Conservation (phyloP, 306 rosid species). For the Hippophae gyantsensis region DNA sequence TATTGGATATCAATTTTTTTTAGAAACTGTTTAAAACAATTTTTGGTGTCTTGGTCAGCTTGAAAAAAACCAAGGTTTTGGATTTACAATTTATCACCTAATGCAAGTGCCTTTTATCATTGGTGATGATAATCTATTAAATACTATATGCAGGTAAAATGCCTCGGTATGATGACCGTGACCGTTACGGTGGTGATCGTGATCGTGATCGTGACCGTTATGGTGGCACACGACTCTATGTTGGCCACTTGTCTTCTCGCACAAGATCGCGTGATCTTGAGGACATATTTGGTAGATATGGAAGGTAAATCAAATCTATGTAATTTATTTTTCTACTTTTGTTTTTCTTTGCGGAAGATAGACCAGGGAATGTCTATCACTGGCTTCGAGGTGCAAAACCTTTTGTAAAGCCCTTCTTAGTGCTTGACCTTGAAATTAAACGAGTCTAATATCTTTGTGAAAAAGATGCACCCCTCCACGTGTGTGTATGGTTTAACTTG, state of each 20-base stretch:
- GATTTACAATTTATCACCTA: too few relatives aligned
- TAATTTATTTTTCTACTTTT: background rate
- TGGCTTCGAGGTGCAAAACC: constrained; percentile 2
- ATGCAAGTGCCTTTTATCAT: too few relatives aligned
- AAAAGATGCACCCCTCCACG: constrained; percentile 16
- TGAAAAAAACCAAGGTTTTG: too few relatives aligned
- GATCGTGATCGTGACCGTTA: constrained; percentile 19
- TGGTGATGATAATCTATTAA: too few relatives aligned
- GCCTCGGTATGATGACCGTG: too few relatives aligned
- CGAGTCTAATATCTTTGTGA: constrained; percentile 15
- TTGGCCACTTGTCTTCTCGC: constrained; percentile 40
- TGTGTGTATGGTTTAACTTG: constrained; percentile 45
- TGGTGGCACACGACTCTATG: constrained; percentile 46
- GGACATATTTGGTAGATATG: constrained; percentile 36
- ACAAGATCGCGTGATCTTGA: constrained; percentile 46
- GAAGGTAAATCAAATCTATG: constrained; percentile 23
- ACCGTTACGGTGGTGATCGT: too few relatives aligned
- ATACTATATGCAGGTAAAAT: too few relatives aligned
- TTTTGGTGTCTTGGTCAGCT: too few relatives aligned
- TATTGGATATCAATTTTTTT: too few relatives aligned
- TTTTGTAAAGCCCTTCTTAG: constrained; percentile 12
- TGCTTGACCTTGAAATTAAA: constrained; percentile 16
- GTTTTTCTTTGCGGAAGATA: constrained; percentile 4
- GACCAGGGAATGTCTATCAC: constrained; percentile 5
- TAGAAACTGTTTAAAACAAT: too few relatives aligned